These are phyloP conservation scores for Xylariaceae sp. DNA, from an alignment of 2,329 filamentous ascomycete species.

Conservation along the genomic window DNA sequence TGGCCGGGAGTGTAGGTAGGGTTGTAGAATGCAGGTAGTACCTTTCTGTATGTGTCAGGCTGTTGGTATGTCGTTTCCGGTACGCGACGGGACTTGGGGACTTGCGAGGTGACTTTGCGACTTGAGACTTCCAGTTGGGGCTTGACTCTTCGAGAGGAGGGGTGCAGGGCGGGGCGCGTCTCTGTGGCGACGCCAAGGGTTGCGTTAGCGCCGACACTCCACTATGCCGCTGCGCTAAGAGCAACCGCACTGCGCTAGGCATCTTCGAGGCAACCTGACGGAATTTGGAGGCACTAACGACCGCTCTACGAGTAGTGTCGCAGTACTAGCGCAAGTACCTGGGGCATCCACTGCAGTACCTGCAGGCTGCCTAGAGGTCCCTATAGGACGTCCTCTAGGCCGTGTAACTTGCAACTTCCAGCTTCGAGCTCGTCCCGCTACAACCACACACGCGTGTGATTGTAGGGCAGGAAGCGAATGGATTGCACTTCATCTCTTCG, in stretches of 20 bases:
- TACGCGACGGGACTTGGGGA: constrained; percentile 22
- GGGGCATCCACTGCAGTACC: not conserved
- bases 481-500: no score
- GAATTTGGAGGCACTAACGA: not conserved
- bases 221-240: not conserved
- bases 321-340: not conserved
- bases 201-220: constrained; percentile 29
- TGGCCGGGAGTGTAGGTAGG: no score
- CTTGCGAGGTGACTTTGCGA: constrained; percentile 15
- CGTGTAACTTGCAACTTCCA: not conserved
- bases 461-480: no score
- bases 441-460: not conserved
- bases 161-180: constrained; percentile 20
- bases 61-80: constrained; percentile 16
- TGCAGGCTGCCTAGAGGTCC: not conserved
- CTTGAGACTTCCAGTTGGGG: constrained; percentile 11
- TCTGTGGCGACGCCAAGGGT: constrained; percentile 31
- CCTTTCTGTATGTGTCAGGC: not conserved
- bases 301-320: not conserved
- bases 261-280: no score
- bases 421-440: not conserved
- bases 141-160: not conserved
- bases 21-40: not conserved
- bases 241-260: no score
- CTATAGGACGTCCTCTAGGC: not conserved